Evolutionary conservation across 306 rosid species (phyloP).

Genomic region (Fagus crenata): DNA sequence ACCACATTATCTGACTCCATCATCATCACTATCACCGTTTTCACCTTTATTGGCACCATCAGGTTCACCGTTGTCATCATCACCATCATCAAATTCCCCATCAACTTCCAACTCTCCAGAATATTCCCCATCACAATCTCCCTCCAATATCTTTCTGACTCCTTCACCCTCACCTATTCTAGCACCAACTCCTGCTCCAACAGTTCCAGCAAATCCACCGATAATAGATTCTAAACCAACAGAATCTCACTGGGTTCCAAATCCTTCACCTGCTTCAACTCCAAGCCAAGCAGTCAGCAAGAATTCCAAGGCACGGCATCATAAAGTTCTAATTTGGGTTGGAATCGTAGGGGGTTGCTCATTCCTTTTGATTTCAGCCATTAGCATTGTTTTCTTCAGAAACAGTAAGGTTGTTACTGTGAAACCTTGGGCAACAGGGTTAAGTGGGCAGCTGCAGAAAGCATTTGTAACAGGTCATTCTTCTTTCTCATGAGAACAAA

Average conservation of each 20-base stretch:
- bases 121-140: constrained; percentile 27
- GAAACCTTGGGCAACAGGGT: constrained; percentile 92
- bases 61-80: constrained; percentile 39
- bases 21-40: constrained; percentile 3
- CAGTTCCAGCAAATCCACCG: constrained; percentile 42
- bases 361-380: constrained; percentile 43
- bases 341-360: constrained; percentile 53
- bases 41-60: constrained; percentile 27
- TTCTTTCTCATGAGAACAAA: constrained; percentile 8
- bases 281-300: constrained; percentile 29
- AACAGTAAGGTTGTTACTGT: constrained; percentile 69
- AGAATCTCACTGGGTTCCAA: constrained; percentile 29
- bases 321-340: constrained; percentile 39
- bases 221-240: constrained; percentile 28
- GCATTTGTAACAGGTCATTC: constrained; percentile 81
- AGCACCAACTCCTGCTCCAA: constrained; percentile 36
- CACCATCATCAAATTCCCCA: constrained; percentile 48
- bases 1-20: constrained; percentile 9
- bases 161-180: constrained; percentile 42
- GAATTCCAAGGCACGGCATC: constrained; percentile 36
- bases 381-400: constrained; percentile 45
- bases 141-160: constrained; percentile 25
- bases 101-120: constrained; percentile 25
- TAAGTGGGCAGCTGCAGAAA: constrained; percentile 94
- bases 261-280: constrained; percentile 45